A percentile compares a stretch with the other conserved stretches of the same genome.
phyloP scores from a whole-genome alignment of 2,329 filamentous ascomycete species.

The Colletotrichum agaves region DNA sequence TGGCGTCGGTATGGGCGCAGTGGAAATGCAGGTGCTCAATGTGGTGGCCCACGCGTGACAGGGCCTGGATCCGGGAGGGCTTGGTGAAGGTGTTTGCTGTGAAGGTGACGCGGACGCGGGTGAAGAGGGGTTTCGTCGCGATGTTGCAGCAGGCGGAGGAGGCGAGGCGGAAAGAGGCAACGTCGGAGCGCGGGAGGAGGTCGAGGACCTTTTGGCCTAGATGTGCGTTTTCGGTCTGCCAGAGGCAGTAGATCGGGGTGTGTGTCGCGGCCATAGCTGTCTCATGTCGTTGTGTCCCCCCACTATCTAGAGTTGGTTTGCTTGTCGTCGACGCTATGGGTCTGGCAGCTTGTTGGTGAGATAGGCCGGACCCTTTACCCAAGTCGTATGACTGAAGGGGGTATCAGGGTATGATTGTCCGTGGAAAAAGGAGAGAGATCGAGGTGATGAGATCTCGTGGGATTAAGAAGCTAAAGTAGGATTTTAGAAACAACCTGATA shows the following conservation, averaged over 20 bases:
- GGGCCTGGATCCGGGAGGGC: conserved; percentile 76
- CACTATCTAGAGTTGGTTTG: not conserved
- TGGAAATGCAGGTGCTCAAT: conserved; percentile 82
- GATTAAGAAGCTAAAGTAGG: conserved; percentile 22
- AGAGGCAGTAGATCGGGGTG: conserved; percentile 64
- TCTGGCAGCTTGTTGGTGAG: not conserved
- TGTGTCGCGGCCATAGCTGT: conserved; percentile 61
- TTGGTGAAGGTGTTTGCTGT: conserved; percentile 80
- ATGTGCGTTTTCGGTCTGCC: conserved; percentile 56
- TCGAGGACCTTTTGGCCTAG: conserved; percentile 63
- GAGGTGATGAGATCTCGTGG: conserved; percentile 4
- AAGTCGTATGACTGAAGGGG: conserved; percentile 1
- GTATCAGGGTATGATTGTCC: not conserved
- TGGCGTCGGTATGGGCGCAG: conserved; percentile 80
- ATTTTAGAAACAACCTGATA: not conserved
- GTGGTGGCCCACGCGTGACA: conserved; percentile 81
- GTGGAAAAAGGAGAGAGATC: not conserved
- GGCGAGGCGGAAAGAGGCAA: conserved; percentile 71
- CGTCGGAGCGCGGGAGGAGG: conserved; percentile 60
- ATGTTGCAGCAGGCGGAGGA: conserved; percentile 77
- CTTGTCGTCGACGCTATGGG: not conserved
- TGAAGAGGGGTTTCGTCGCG: conserved; percentile 76
- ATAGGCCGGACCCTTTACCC: not conserved
- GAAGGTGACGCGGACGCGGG: conserved; percentile 76
- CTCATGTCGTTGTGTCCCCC: conserved; percentile 55